Evolutionary conservation across 768 basidiomycete species (phyloP), one percentile per base, ranked within the genome.

Genomic region (Neoboletus brunneissimus): DNA sequence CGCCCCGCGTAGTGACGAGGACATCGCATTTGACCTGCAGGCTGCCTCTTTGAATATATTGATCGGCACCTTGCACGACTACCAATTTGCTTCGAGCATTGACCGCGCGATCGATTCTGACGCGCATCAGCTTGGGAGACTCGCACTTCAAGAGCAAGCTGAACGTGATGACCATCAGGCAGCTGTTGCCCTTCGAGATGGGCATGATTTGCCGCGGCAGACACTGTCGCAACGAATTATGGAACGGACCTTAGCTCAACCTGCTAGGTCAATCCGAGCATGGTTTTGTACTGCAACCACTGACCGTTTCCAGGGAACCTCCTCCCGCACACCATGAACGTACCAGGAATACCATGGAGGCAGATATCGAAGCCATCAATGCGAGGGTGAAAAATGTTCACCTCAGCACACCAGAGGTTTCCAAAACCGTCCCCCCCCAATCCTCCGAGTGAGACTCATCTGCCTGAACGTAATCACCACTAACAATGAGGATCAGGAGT

Each of bases 11-110:
- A 67, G 73, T 0, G 82, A 85, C 60, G 75, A 77, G 38, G 78
- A 81, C 38, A 51, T 75, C 9, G 83, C 83, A 0, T 66, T 80
- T 9, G 69, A 72, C 37, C 41, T 79, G 1, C 80, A 80, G 51
- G 68, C 68, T 3, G 71, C 77, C 29, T 71, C 74, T 16, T 51
- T 79, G 6, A 55, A 67, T 8, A 57, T 62, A 10, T 55, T 72
- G 41, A 54, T 77, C 4, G 61, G 59, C 0, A 42, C 65, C n/a
- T 64, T 76, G 27, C 64, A 69, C 3, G 81, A 82, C 56, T 54
- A 67, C 15, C 67, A 64, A 16, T 62, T 80, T 12, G 81, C 82
- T 0, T 67, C 63, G 51, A 81, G 77, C 54, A 58, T 84, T 10
- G 73, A 72, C n/a, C 60, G 60, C 5, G 79, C 80, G 5, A 59